Evolutionary conservation across 1,139 yeast genomes (phyloP), one percentile per base, ranked within the genome.

Genomic region (Zygosaccharomyces pseudobailii): DNA sequence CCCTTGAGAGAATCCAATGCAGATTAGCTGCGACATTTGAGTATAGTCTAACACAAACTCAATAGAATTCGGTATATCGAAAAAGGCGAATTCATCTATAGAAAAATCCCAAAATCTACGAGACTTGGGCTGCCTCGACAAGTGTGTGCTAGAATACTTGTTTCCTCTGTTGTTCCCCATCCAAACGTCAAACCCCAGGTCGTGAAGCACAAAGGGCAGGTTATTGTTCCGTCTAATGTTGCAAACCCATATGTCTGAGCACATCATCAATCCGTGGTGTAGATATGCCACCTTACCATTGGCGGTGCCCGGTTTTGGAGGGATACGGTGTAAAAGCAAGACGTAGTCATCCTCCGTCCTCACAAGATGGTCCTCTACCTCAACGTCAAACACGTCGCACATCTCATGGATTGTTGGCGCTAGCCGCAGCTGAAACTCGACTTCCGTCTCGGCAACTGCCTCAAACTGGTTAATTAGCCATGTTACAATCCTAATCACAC

Each of bases 241-340:
- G 27, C 92, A 79, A 39, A 86, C 80, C 97, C 96, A 87, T 6
- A 90, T 78, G 59, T 90, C 97, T 43, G 94, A 82, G 62, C 84
- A 82, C 97, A 90, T 90, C 55, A 90, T 73, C 47, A 90, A 71
- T 0, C 97, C 97, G 63, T 90, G 97, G 61, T 90, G 97, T 46
- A 90, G 72, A 61, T 87, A 90, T 0, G 86, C 84, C 2, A 84
- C 77, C 57, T 72, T 66, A 0, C 77, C 74, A 44, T 61, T 63
- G 30, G 37, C 42, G 7, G 45, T 48, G 53, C 68, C 53, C 17
- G 72, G 56, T 43, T 72, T 71, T 68, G 74, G 70, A 40, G 55
- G 67, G 20, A 80, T 71, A 27, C 84, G 68, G 55, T 80, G 85
- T 4, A 80, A 54, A 0, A 81, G 79, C 17, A 80, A 66, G 36